phyloP scores from a whole-genome alignment of 2,329 filamentous ascomycete genomes.

The Sphaerostilbella broomeana region DNA sequence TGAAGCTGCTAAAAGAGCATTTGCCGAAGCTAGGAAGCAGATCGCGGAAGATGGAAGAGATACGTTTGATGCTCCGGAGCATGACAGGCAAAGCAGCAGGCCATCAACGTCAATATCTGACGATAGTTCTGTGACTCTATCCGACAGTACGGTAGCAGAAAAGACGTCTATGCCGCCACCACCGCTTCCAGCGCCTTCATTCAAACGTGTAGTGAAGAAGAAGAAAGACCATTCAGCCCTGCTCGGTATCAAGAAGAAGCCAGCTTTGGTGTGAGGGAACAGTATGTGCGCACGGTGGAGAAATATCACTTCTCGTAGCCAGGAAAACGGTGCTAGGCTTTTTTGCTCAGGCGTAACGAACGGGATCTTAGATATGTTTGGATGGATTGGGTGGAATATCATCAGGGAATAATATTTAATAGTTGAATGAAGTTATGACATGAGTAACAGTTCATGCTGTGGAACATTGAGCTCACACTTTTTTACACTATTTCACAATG shows the following conservation, averaged over 20 bases:
- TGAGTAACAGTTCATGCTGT: no score
- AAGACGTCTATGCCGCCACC: slow-evolving; percentile 24
- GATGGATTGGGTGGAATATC: no score
- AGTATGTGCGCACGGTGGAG: no score
- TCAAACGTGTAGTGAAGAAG: slow-evolving; percentile 72
- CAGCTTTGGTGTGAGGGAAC: slow-evolving; percentile 49
- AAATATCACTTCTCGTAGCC: no score
- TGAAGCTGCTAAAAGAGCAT: slow-evolving; percentile 72
- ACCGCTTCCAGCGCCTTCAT: slow-evolving; percentile 51
- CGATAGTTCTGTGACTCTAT: slow-evolving; percentile 5
- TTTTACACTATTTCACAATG: no score
- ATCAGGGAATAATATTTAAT: no score
- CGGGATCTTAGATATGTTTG: no score
- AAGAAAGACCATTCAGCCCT: slow-evolving; percentile 75
- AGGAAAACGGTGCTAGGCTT: no score
- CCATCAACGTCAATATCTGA: neutral
- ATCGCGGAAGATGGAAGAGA: neutral
- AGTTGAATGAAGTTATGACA: no score
- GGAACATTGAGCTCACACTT: no score
- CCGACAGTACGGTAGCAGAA: slow-evolving; percentile 19
- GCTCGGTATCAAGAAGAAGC: slow-evolving; percentile 84
- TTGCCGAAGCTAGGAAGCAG: slow-evolving; percentile 55
- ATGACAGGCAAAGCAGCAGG: slow-evolving; percentile 14
- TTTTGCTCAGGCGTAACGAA: no score
- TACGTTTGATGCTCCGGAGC: slow-evolving; percentile 37